A percentile compares a stretch with the other conserved stretches of the same genome.
Conservation (phyloP, 352 stramenopile species). For the Globisporangium solare region DNA sequence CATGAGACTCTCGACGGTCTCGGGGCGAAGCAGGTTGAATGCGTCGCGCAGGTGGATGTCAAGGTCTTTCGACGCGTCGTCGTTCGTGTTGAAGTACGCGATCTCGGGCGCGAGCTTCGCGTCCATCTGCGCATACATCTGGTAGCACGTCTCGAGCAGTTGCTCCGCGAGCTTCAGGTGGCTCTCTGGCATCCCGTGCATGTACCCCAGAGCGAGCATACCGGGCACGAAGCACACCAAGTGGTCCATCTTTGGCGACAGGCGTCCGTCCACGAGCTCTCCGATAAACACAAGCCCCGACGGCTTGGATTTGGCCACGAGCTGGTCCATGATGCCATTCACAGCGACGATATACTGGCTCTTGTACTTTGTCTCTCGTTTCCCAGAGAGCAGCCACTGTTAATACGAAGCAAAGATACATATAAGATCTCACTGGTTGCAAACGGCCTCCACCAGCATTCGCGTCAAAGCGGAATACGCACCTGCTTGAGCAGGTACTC, state of each 20-base stretch:
- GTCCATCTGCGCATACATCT: conserved; percentile 81
- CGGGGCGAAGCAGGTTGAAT: conserved; percentile 85
- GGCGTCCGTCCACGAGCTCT: conserved; percentile 47
- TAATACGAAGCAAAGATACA: not conserved
- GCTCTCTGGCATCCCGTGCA: conserved; percentile 54
- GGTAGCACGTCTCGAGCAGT: conserved; percentile 80
- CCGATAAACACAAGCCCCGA: conserved; percentile 64
- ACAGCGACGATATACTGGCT: conserved; percentile 60
- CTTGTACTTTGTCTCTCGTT: conserved; percentile 70
- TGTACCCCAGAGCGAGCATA: conserved; percentile 78
- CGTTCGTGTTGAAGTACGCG: conserved; percentile 66
- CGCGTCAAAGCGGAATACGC: not conserved
- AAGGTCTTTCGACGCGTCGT: conserved; percentile 42
- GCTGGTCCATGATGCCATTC: conserved; percentile 48
- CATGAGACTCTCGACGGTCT: conserved; percentile 92
- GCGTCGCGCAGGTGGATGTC: conserved; percentile 53
- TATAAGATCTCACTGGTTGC: too few relatives aligned
- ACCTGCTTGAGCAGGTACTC: conserved; percentile 84
- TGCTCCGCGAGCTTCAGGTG: conserved; percentile 76
- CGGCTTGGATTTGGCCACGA: conserved; percentile 52
- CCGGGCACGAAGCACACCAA: conserved; percentile 89
- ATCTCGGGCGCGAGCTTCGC: conserved; percentile 88
- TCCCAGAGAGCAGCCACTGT: conserved; percentile 75
- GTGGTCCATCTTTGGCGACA: conserved; percentile 84
- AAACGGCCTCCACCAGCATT: too few relatives aligned